These are phyloP conservation scores for Nicotiana noctiflora DNA, from an alignment of 257 asterid species.

Conservation along the genomic window DNA sequence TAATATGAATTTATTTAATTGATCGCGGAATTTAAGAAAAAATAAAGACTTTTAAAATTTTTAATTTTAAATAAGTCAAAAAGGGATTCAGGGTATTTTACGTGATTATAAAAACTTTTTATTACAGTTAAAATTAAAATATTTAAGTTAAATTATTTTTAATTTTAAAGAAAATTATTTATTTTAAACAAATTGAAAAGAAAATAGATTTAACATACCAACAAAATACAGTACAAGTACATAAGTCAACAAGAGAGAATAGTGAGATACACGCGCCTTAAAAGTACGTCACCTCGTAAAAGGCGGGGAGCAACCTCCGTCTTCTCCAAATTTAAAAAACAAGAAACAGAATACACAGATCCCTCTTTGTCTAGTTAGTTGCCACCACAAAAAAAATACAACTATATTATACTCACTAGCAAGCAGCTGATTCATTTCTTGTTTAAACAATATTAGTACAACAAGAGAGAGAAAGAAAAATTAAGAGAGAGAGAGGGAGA, in stretches of 20 bases:
- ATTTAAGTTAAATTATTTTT: no score
- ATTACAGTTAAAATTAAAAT: no score
- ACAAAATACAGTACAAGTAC: no score
- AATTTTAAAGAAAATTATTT: no score
- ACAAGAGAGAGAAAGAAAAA: neutral
- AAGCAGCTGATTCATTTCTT: neutral
- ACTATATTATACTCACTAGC: neutral
- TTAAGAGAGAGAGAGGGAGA: neutral
- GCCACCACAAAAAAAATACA: neutral
- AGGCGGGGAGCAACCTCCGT: conserved; percentile 32
- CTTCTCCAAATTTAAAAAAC: conserved; percentile 23
- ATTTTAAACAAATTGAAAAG: no score
- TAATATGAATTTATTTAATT: no score
- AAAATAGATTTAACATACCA: no score
- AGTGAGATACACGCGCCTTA: neutral
- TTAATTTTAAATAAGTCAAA: no score
- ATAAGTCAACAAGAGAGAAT: neutral
- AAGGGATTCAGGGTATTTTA: no score
- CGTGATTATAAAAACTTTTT: no score
- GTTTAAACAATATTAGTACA: neutral
- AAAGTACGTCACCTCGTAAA: conserved; percentile 30
- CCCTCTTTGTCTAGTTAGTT: conserved; percentile 6
- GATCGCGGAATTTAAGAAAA: no score
- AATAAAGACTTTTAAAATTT: no score
- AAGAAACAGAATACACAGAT: neutral